Conservation (phyloP, 495 filamentous ascomycete genomes). For the Talaromyces borbonicus region DNA sequence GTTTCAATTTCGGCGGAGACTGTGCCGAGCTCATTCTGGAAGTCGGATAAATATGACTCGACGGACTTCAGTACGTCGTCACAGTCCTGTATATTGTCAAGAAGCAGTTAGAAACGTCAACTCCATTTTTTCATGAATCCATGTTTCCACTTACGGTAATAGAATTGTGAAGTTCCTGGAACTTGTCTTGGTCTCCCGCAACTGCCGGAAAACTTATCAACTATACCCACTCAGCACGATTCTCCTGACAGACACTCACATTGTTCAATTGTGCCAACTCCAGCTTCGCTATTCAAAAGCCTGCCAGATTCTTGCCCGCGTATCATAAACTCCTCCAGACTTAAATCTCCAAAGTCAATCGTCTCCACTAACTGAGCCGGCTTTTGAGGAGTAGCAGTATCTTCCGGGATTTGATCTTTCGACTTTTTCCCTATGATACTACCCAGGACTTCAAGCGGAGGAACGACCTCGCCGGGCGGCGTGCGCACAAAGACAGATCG, state of each 20-base stretch:
- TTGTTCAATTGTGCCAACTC: conserved; percentile 63
- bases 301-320: conserved; percentile 27
- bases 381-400: conserved; percentile 17
- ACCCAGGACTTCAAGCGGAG: conserved; percentile 66
- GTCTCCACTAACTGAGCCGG: conserved; percentile 44
- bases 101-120: neutral
- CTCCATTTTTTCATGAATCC: neutral
- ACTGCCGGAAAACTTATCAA: conserved; percentile 41
- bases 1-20: conserved; percentile 95
- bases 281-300: conserved; percentile 40
- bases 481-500: conserved; percentile 43
- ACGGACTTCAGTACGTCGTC: conserved; percentile 91
- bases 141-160: conserved; percentile 40
- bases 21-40: conserved; percentile 80
- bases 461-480: conserved; percentile 44
- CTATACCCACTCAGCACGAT: conserved; percentile 11
- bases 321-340: conserved; percentile 60
- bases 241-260: conserved; percentile 44
- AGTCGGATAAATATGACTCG: conserved; percentile 81
- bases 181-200: conserved; percentile 77
- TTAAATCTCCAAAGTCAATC: conserved; percentile 71
- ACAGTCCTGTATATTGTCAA: conserved; percentile 45
- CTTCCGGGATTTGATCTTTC: conserved; percentile 7
- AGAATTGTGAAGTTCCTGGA: conserved; percentile 82
- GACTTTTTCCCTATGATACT: conserved; percentile 51